These are phyloP conservation scores for Corynespora cassiicola DNA, from an alignment of 2,329 filamentous ascomycete species.

Conservation along the genomic window DNA sequence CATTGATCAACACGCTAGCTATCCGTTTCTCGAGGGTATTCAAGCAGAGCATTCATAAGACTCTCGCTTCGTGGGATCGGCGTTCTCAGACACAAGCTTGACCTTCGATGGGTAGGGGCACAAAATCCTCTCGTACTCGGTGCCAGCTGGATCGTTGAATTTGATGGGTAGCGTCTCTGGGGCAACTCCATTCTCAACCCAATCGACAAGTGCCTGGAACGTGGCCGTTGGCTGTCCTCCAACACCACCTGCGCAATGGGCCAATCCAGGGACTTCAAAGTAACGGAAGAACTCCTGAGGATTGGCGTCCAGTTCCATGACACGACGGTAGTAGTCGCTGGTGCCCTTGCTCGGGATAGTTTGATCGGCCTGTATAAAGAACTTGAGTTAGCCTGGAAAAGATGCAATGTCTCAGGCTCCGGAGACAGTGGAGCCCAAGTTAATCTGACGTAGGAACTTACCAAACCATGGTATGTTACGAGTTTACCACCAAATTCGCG, in stretches of 20 bases:
- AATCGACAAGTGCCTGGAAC: constrained; percentile 27
- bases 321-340: constrained; percentile 18
- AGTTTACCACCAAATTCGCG: constrained; percentile 26
- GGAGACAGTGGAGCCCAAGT: neutral
- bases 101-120: constrained; percentile 23
- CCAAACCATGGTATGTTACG: constrained; percentile 30
- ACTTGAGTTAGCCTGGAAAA: constrained; percentile 1
- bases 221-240: constrained; percentile 41
- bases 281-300: constrained; percentile 29
- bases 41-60: constrained; percentile 10
- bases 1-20: too few species aligned
- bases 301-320: constrained; percentile 12
- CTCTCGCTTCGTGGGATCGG: constrained; percentile 10
- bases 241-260: constrained; percentile 24
- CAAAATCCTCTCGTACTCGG: constrained; percentile 17
- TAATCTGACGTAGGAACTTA: too few species aligned
- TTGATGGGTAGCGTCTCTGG: constrained; percentile 20
- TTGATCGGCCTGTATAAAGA: constrained; percentile 13
- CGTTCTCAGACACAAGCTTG: constrained; percentile 11
- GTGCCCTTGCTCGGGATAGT: constrained; percentile 15
- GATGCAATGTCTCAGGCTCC: too few species aligned
- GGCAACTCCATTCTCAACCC: constrained; percentile 31
- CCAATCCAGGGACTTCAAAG: constrained; percentile 28
- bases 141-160: constrained; percentile 14
- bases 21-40: too few species aligned